A percentile compares a stretch with the other conserved stretches of the same genome.
phyloP scores from a whole-genome alignment of 2,329 filamentous ascomycete genomes.

The Grosmannia penicillata region DNA sequence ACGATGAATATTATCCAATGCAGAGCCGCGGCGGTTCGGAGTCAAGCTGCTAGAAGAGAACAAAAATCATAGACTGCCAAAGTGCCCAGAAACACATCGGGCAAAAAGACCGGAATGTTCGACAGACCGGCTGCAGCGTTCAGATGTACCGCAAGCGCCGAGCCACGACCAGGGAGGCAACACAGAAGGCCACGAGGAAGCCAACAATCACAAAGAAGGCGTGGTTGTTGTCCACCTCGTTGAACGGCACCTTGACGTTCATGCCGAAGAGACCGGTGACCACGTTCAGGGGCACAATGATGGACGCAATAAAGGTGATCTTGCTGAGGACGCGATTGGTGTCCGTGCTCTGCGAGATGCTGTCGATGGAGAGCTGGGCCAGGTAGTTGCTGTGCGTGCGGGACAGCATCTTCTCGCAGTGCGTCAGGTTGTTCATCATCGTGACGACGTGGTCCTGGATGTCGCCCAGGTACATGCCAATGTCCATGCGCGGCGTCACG shows the following conservation, averaged over 20 bases:
- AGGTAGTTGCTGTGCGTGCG: constrained; percentile 93
- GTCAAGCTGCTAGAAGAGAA: too few relatives aligned
- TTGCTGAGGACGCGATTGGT: constrained; percentile 87
- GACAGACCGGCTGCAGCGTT: background rate
- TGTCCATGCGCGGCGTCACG: constrained; percentile 88
- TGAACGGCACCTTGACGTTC: constrained; percentile 66
- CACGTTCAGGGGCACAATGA: constrained; percentile 91
- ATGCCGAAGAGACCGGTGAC: constrained; percentile 80
- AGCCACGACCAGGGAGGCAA: constrained; percentile 30
- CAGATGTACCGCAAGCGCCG: constrained; percentile 31
- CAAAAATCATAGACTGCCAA: too few relatives aligned
- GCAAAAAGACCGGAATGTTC: background rate
- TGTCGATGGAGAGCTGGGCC: constrained; percentile 84
- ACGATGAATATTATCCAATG: too few relatives aligned
- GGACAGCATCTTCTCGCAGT: constrained; percentile 96
- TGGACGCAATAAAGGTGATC: constrained; percentile 85
- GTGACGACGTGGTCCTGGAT: constrained; percentile 99
- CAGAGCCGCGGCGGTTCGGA: too few relatives aligned
- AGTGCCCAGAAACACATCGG: background rate
- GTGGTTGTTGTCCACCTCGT: constrained; percentile 32
- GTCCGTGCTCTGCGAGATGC: constrained; percentile 72
- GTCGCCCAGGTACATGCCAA: constrained; percentile 89
- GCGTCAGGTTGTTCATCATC: constrained; percentile 91
- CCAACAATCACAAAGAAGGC: constrained; percentile 37
- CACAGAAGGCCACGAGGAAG: constrained; percentile 37